Evolutionary conservation across 2,329 filamentous ascomycete species (phyloP).

Genomic region (Didymella segeticola): DNA sequence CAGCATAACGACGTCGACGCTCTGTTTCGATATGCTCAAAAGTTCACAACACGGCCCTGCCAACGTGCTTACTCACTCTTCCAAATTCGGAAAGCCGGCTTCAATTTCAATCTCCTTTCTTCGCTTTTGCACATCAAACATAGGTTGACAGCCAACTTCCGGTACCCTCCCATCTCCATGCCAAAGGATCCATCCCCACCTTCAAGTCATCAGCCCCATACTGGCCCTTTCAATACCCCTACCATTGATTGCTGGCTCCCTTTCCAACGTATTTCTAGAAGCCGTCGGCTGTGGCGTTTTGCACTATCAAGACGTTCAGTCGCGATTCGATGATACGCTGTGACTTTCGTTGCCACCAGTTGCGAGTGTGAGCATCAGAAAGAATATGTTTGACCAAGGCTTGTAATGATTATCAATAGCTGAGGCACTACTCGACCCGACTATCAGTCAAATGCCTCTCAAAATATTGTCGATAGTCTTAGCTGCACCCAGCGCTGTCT

Average conservation of each 20-base stretch:
- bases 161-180: conserved; percentile 47
- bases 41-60: conserved; percentile 30
- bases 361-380: no score
- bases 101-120: conserved; percentile 34
- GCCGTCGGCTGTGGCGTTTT: background rate
- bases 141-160: conserved; percentile 48
- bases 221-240: conserved; percentile 28
- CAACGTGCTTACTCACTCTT: conserved; percentile 10
- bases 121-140: conserved; percentile 41
- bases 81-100: background rate
- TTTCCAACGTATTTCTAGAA: background rate
- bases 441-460: background rate
- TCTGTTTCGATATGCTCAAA: background rate
- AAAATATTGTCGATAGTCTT: conserved; percentile 33
- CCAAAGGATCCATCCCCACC: conserved; percentile 42
- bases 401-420: background rate
- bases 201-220: conserved; percentile 29
- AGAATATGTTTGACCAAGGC: no score
- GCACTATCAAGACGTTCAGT: background rate
- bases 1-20: no score
- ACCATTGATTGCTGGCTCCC: conserved; percentile 33
- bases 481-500: conserved; percentile 48
- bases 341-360: no score
- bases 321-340: no score
- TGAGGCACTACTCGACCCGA: background rate